These are phyloP conservation scores for Vitis labrusca DNA, from an alignment of 164 flowering plant species.

Conservation along the genomic window DNA sequence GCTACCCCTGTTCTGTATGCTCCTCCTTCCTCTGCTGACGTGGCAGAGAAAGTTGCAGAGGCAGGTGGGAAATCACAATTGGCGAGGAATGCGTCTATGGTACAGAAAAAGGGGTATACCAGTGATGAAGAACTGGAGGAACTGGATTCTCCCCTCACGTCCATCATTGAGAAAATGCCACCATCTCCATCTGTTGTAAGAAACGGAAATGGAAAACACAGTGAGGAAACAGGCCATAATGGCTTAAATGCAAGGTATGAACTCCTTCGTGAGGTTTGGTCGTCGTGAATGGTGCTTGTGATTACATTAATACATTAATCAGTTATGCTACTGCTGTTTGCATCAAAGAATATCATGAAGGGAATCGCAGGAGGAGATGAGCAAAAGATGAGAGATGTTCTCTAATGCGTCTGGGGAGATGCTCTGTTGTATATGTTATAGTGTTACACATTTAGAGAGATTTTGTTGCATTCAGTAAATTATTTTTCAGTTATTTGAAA, in stretches of 20 bases:
- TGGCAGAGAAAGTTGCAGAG: constrained; percentile 75
- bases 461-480: no score
- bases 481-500: no score
- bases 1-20: constrained; percentile 66
- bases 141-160: constrained; percentile 65
- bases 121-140: constrained; percentile 97
- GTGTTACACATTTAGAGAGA: no score
- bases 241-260: constrained; percentile 60
- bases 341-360: no score
- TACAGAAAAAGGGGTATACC: constrained; percentile 88
- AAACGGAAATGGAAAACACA: constrained; percentile 24
- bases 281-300: constrained; percentile 15
- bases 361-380: no score
- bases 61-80: constrained; percentile 47
- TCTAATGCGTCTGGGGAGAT: no score
- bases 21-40: constrained; percentile 60
- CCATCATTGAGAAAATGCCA: constrained; percentile 49
- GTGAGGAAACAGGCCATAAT: constrained; percentile 14
- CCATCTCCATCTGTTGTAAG: constrained; percentile 30
- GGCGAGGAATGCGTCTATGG: constrained; percentile 57
- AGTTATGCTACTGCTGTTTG: no score
- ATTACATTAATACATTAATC: not conserved
- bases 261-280: constrained; percentile 87
- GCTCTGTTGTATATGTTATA: no score
- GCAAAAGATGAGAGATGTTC: no score